Base-by-base conservation (phyloP, 345 rosid genomes). In the Ailanthus altissimus region DNA sequence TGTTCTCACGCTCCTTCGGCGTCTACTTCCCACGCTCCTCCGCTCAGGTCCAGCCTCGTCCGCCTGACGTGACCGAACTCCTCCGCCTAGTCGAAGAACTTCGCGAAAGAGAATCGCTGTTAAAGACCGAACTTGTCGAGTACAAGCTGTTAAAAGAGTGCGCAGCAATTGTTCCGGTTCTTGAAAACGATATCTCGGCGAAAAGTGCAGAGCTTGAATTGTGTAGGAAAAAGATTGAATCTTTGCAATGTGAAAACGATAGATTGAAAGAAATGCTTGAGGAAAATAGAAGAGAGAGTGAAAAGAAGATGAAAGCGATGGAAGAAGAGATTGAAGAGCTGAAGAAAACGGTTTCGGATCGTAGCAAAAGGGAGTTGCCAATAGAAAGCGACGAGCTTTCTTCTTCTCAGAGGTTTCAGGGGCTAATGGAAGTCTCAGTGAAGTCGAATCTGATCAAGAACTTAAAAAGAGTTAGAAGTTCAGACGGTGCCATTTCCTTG, bases 21-120 rank as follows among this genome's bases (percentile, higher is more conserved):
- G 93, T 83, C 56, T 94, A 93, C 84, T 94, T 96, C 90, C 99
- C 99, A 7, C 97, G 98, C 64, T 81, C 99, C 67, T 93, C 98
- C 6, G 93, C 98, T 13, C 98, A 96, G 77, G 98, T 96, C 64
- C 99, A 93, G 91, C 97, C 97, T 51, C 90, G 91, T 28, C 92
- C 91, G 0, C 97, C 94, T 8, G 98, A 88, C 80, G 87, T 89
- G 2, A 20, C 88, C 0, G 99, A 96, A 61, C 95, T 96, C 3
- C 85, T 90, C 59, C 90, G 90, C 13, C 83, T 90, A 21, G 90
- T 96, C 4, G 99, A 96, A 51, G 87, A 91, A 70, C 92, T 96
- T 28, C 89, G 92, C 0, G 95, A 91, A 20, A 84, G 94, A 25
- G 99, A 93, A 68, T 87, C 92, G 15, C 66, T 81, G 40, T 77